Evolutionary conservation across 202 grass and related monocot species (phyloP), one percentile per base, ranked within the genome.

Genomic region (Dendrocalamus latiflorus): DNA sequence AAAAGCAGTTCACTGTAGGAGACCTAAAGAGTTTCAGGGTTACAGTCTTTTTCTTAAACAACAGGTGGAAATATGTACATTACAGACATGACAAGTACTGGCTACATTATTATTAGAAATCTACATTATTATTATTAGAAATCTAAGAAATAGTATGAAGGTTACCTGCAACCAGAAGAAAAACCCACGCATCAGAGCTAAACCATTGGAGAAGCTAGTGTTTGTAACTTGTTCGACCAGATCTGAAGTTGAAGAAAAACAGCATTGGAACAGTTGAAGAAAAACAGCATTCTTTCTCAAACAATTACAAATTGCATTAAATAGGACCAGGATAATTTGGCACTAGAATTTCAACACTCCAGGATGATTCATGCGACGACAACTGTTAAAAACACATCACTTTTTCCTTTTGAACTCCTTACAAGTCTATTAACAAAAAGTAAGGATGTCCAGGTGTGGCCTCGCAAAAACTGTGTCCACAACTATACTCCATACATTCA

Each of bases 141-240:
- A 86, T 11, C 6, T 44, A 37, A 54, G 12, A 45, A 37, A 54
- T 56, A 74, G 37, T 45, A 76, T 12, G 25, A 66, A 65, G 26
- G 41, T 30, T 90, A 93, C 91, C 91, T 90, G 59, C 76, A 97
- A 83, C 91, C 89, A 91, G 81, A 93, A 97, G 82, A 90, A 91
- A 80, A 97, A 70, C 14, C 91, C 91, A 82, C 94, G 89, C 89
- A 97, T 90, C 38, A 97, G 76, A 90, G 78, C 80, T 78, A 91
- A 88, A 43, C 82, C 70, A 75, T 74, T 43, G 17, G 80, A 57
- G 56, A 11, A 16, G 70, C 16, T 77, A 74, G 60, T 81, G 18
- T 62, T 65, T 80, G 74, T 55, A 53, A 93, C 65, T 84, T 86
- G 68, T 26, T 68, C 58, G 4, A 76, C 82, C 2, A 97, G 72